Evolutionary conservation across 2,329 filamentous ascomycete genomes (phyloP).

Genomic region (Cryphonectria radicalis): DNA sequence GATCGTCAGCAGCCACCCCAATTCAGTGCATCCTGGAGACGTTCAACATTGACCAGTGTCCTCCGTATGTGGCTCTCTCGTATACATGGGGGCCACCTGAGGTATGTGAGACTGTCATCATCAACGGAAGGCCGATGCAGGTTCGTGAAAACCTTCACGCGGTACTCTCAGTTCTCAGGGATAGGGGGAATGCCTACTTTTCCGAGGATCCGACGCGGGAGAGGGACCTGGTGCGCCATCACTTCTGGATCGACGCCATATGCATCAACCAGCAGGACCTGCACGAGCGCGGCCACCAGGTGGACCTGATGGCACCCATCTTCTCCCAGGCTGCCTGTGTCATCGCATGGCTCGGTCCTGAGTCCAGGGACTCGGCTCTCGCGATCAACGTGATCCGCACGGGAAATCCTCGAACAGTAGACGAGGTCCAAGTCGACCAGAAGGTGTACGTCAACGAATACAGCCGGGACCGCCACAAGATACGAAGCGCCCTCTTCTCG

Average conservation of each 20-base stretch:
- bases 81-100: slow-evolving; percentile 34
- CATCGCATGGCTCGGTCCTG: slow-evolving; percentile 15
- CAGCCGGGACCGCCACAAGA: background rate
- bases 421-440: background rate
- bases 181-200: slow-evolving; percentile 17
- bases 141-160: slow-evolving; percentile 28
- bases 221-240: background rate
- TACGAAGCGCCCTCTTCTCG: slow-evolving; percentile 7
- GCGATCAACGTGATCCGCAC: slow-evolving; percentile 14
- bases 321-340: slow-evolving; percentile 18
- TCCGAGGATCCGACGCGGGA: slow-evolving; percentile 17
- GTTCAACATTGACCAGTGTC: slow-evolving; percentile 29
- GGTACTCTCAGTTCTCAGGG: slow-evolving; percentile 23
- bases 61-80: slow-evolving; percentile 34
- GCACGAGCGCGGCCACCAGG: slow-evolving; percentile 30
- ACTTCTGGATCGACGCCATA: slow-evolving; percentile 30
- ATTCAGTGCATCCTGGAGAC: slow-evolving; percentile 27
- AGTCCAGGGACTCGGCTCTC: slow-evolving; percentile 4
- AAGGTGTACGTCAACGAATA: background rate
- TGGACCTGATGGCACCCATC: slow-evolving; percentile 29
- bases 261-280: slow-evolving; percentile 30
- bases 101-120: slow-evolving; percentile 8
- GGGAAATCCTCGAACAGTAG: background rate
- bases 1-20: background rate
- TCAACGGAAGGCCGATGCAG: slow-evolving; percentile 26